Base-by-base conservation (phyloP, 129 eudicot species). In the Oenanthe sinensis region DNA sequence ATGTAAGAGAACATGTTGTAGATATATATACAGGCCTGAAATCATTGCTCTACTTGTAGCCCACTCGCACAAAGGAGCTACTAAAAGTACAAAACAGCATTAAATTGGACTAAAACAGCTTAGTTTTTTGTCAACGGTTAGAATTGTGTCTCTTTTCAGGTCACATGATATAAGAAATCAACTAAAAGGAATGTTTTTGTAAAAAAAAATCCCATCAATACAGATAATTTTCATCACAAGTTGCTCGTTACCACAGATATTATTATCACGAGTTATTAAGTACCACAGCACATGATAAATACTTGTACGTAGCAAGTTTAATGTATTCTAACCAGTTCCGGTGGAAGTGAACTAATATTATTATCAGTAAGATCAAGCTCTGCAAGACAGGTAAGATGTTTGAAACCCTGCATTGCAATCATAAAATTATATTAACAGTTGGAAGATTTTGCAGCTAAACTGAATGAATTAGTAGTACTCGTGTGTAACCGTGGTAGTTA, bases 291-390 rank as follows among this genome's bases (percentile, higher is more conserved):
- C 24, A 75, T 16, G 28, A 26, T 10, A 65, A 69, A 67, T 63
- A 43, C 50, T 24, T 12, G 15, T 77, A 76, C 2, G 28, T 69
- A 75, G 42, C 54, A 69, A 75, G 73, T 22, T 33, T 4, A 60
- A 60, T 49, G 67, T 45, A 75, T 82, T 78, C 96, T 81, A 36
- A 95, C 99, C 97, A 95, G 82, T 78, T 87, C 86, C 65, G 99
- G 85, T 40, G 99, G 96, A 83, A 95, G 91, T 48, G 92, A 49
- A 49, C 91, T 75, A 55, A 95, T 95, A 82, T 87, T 89, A 78
- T 95, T 95, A 83, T 95, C 97, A 33, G 97, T 91, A 68, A 95
- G 88, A 62, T 87, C 88, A 71, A 95, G 94, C 86, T 95, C 96
- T 8, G 83, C 84, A 55, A 95, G 94, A 83, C 91, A 87, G 75